These are phyloP conservation scores for Pseudocercospora eumusae DNA, from an alignment of 2,329 filamentous ascomycete genomes.

Conservation along the genomic window DNA sequence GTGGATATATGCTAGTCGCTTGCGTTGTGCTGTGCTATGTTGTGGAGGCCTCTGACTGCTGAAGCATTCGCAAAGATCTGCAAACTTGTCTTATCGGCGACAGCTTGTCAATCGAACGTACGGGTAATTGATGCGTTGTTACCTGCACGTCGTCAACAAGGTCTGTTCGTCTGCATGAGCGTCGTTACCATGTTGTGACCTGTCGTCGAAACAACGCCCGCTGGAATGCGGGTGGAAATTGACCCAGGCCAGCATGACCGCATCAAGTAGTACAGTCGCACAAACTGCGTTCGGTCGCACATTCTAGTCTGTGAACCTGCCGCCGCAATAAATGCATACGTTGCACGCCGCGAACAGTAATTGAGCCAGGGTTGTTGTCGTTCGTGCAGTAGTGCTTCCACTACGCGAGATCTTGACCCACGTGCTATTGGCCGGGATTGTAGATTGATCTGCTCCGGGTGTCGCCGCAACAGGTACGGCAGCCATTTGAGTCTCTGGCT, in stretches of 20 bases:
- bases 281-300: slow-evolving; percentile 10
- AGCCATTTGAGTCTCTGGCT: background rate
- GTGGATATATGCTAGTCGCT: slow-evolving; percentile 12
- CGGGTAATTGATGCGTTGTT: slow-evolving; percentile 12
- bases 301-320: slow-evolving; percentile 39
- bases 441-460: slow-evolving; percentile 16
- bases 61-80: background rate
- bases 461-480: slow-evolving; percentile 16
- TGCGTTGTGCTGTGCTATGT: background rate
- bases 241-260: slow-evolving; percentile 14
- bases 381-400: slow-evolving; percentile 22
- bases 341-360: slow-evolving; percentile 42
- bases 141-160: slow-evolving; percentile 3
- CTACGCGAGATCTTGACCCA: slow-evolving; percentile 25
- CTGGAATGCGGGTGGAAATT: slow-evolving; percentile 33
- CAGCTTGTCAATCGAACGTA: background rate
- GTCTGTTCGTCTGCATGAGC: slow-evolving; percentile 14
- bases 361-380: slow-evolving; percentile 33
- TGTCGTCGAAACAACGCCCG: slow-evolving; percentile 24
- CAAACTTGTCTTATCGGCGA: background rate
- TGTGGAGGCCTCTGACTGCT: background rate
- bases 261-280: slow-evolving; percentile 23
- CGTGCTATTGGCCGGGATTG: slow-evolving; percentile 18
- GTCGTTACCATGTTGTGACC: slow-evolving; percentile 16
- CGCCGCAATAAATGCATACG: slow-evolving; percentile 43